Percentiles rank a stretch among this genome's conserved stretches.
phyloP scores from a whole-genome alignment of 441 rosid species.

The Corymbia citriodora region DNA sequence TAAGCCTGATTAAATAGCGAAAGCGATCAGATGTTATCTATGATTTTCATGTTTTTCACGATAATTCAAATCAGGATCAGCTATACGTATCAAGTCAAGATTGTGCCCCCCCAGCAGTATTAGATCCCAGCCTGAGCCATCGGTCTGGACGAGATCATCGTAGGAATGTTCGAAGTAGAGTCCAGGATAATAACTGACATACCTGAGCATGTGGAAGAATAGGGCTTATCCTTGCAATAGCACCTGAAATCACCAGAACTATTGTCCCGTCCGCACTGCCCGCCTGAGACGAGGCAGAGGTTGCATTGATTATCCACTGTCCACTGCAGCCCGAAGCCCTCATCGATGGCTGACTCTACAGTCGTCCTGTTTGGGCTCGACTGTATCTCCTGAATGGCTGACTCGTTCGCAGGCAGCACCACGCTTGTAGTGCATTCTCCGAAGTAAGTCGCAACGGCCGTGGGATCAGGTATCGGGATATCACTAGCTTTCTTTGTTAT shows the following conservation, averaged over 20 bases:
- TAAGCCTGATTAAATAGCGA: not conserved
- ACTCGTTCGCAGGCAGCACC: conserved; percentile 1
- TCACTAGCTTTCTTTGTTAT: not conserved
- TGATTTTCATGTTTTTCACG: fast-evolving
- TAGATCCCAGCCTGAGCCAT: not conserved
- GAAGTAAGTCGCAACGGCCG: fast-evolving
- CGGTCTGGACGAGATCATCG: not conserved
- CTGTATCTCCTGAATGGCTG: not conserved
- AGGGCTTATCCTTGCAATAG: conserved; percentile 13
- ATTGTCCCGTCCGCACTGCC: conserved; percentile 33
- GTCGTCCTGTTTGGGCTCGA: fast-evolving
- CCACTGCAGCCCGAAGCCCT: conserved; percentile 37
- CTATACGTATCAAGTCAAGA: fast-evolving
- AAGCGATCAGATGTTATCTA: fast-evolving
- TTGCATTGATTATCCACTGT: not conserved
- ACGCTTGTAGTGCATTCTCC: conserved; percentile 3
- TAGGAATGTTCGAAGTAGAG: not conserved
- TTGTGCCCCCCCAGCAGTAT: not conserved
- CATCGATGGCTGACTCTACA: conserved; percentile 5
- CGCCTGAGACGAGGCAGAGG: not conserved
- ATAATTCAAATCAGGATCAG: fast-evolving
- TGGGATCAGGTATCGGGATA: not conserved
- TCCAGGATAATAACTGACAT: not conserved
- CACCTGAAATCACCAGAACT: conserved; percentile 17
- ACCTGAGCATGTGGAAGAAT: not conserved